Conservation (phyloP, 2,329 filamentous ascomycete genomes). For the Aureobasidium melanogenum region DNA sequence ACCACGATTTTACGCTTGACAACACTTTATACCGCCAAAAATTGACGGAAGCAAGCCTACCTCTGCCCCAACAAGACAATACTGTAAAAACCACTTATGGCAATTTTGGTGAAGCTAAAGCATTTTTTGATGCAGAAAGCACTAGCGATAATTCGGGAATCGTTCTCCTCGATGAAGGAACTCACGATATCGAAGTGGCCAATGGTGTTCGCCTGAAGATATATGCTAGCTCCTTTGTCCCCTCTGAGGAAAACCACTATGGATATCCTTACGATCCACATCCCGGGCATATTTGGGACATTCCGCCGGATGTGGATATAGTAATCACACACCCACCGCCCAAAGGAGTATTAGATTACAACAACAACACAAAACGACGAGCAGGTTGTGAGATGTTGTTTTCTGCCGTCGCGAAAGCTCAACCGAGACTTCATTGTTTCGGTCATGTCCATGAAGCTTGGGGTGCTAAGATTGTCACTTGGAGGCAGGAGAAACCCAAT, state of each 20-base stretch:
- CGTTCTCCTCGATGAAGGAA: constrained; percentile 46
- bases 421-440: constrained; percentile 46
- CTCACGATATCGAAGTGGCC: constrained; percentile 35
- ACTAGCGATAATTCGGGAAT: constrained; percentile 23
- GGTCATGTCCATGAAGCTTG: constrained; percentile 54
- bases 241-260: too few species aligned
- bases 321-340: constrained; percentile 34
- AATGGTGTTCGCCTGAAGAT: constrained; percentile 42
- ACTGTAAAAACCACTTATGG: not conserved
- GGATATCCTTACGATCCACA: constrained; percentile 33
- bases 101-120: not conserved
- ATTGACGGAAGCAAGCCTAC: not conserved
- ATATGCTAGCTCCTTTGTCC: constrained; percentile 37
- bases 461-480: constrained; percentile 47
- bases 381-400: constrained; percentile 42
- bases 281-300: too few species aligned
- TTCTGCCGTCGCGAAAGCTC: constrained; percentile 34
- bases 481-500: constrained; percentile 26
- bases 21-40: not conserved
- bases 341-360: constrained; percentile 20
- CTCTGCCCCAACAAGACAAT: not conserved
- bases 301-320: constrained; percentile 24
- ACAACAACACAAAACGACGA: constrained; percentile 15
- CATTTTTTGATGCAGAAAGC: constrained; percentile 21
- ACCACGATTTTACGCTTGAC: constrained; percentile 25